Conservation (phyloP, 2,329 filamentous ascomycete genomes). For the Orbilia brochopaga region DNA sequence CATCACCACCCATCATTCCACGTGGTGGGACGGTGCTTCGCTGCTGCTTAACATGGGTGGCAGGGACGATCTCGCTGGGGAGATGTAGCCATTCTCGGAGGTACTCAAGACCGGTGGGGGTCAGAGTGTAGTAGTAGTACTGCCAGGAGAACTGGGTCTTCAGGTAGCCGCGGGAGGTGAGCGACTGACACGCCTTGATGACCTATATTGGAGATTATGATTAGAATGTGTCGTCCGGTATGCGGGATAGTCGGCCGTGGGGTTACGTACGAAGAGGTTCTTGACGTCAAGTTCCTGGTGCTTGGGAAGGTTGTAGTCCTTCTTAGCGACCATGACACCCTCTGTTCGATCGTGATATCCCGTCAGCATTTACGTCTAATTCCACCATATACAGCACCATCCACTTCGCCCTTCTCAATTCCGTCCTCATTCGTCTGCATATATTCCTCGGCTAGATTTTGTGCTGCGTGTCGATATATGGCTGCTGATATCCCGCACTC, state of each 20-base stretch:
- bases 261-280: conserved; percentile 80
- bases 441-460: not conserved
- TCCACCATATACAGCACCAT: conserved; percentile 37
- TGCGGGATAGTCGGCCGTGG: not conserved
- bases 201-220: conserved; percentile 61
- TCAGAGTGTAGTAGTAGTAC: conserved; percentile 99
- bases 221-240: conserved; percentile 42
- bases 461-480: conserved; percentile 1
- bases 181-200: conserved; percentile 98
- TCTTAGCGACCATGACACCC: conserved; percentile 93
- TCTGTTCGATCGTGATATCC: conserved; percentile 60
- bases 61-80: conserved; percentile 97
- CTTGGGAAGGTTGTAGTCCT: conserved; percentile 98
- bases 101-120: conserved; percentile 99
- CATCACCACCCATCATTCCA: conserved; percentile 89
- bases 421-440: not conserved
- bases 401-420: conserved; percentile 26
- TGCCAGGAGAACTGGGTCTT: conserved; percentile 99
- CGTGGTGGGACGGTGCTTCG: conserved; percentile 96
- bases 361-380: conserved; percentile 23
- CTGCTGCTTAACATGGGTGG: conserved; percentile 99
- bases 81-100: conserved; percentile 99
- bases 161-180: conserved; percentile 96
- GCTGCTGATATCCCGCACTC: not conserved
- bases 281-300: conserved; percentile 98